Evolutionary conservation across 179 eudicot genomes (phyloP).

Genomic region (Beta macrorhiza): DNA sequence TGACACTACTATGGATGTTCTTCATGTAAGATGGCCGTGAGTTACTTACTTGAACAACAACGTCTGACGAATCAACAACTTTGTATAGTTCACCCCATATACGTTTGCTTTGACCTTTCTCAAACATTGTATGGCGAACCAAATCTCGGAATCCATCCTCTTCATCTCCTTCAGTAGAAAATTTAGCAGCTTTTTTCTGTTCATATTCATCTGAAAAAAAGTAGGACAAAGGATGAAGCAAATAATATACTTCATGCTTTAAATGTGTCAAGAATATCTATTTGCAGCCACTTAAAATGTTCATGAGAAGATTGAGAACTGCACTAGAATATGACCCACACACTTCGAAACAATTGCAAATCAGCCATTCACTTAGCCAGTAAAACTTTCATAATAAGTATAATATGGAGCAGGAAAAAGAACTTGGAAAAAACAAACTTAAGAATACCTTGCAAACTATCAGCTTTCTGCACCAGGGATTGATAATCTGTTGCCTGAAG

Average conservation of each 20-base stretch:
- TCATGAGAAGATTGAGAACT: not conserved
- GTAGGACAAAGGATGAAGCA: slow-evolving; percentile 10
- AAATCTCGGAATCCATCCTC: slow-evolving; percentile 92
- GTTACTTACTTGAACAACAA: slow-evolving; percentile 81
- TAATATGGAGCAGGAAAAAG: not conserved
- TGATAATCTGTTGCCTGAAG: slow-evolving; percentile 68
- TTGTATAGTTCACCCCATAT: slow-evolving; percentile 99
- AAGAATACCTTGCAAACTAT: slow-evolving; percentile 62
- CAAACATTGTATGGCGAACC: slow-evolving; percentile 93
- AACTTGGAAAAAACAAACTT: not conserved
- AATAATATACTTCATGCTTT: not conserved
- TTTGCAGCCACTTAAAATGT: not conserved
- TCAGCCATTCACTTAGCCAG: not conserved
- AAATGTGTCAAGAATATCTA: not conserved
- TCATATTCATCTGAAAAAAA: slow-evolving; percentile 62
- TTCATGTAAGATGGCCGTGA: not conserved
- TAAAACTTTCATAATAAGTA: not conserved
- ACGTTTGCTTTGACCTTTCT: slow-evolving; percentile 98
- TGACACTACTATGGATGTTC: not conserved
- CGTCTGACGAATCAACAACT: slow-evolving; percentile 96
- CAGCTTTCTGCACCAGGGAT: slow-evolving; percentile 72
- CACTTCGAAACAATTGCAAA: not conserved
- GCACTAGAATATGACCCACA: not conserved
- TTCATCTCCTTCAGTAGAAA: slow-evolving; percentile 54
- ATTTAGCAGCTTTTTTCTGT: slow-evolving; percentile 49